Evolutionary conservation across 192 early-diverging fungal genomes (phyloP).

Genomic region (Gorgonomyces haynaldii): DNA sequence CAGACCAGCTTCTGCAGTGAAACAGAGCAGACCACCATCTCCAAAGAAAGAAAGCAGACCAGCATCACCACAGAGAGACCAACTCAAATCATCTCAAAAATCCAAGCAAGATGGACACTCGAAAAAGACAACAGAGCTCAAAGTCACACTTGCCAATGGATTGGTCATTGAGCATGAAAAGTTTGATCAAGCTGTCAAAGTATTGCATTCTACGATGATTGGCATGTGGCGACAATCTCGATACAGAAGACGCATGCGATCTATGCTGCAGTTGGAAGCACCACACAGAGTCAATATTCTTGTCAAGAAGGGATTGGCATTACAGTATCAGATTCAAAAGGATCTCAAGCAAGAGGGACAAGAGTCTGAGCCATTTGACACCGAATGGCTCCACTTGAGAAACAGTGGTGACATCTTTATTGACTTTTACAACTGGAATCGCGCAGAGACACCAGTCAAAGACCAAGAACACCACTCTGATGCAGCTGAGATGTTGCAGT

Average conservation of each 20-base stretch:
- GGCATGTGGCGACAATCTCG: slow-evolving; percentile 20
- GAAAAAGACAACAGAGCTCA: too few species aligned
- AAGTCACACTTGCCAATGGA: too few species aligned
- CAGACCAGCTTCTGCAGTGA: too few species aligned
- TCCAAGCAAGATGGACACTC: too few species aligned
- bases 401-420: slow-evolving; percentile 3
- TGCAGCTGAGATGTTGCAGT: slow-evolving; percentile 22
- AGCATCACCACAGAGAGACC: too few species aligned
- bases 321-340: slow-evolving; percentile 10
- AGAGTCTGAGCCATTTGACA: not conserved
- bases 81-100: too few species aligned
- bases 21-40: too few species aligned
- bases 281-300: slow-evolving; percentile 6
- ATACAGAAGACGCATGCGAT: slow-evolving; percentile 16
- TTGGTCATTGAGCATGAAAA: slow-evolving; percentile 28
- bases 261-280: slow-evolving; percentile 18
- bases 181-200: slow-evolving; percentile 21
- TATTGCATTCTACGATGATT: slow-evolving; percentile 17
- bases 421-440: not conserved
- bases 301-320: slow-evolving; percentile 14
- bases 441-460: too few species aligned
- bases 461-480: not conserved
- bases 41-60: too few species aligned
- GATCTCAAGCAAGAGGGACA: slow-evolving; percentile 2
- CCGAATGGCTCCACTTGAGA: slow-evolving; percentile 15